These are phyloP conservation scores for Sporisorium scitamineum DNA, from an alignment of 1,284 basidiomycete species.

Conservation along the genomic window DNA sequence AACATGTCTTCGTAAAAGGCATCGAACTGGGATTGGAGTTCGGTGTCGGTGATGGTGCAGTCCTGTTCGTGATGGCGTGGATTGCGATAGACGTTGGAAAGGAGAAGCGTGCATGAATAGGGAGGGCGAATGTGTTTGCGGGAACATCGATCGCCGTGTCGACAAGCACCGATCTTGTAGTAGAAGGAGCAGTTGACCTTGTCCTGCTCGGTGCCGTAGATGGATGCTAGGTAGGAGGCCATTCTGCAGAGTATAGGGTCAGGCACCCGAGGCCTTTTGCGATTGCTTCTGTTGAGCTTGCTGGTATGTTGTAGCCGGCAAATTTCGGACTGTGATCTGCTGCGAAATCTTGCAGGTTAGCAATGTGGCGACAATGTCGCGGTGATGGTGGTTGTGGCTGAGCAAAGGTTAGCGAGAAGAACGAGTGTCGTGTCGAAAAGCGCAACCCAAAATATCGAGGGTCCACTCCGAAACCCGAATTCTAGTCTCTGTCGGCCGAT, in stretches of 20 bases:
- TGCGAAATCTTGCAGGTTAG: too few relatives aligned
- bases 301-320: background rate
- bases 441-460: conserved; percentile 14
- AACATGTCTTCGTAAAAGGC: conserved; percentile 89
- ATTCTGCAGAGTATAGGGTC: too few relatives aligned
- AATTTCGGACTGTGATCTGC: too few relatives aligned
- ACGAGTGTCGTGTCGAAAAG: conserved; percentile 29
- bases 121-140: conserved; percentile 97
- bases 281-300: conserved; percentile 7
- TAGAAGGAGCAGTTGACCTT: conserved; percentile 95
- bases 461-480: conserved; percentile 23
- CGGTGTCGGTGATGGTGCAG: conserved; percentile 79
- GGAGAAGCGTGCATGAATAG: conserved; percentile 95
- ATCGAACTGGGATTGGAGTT: conserved; percentile 95
- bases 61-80: conserved; percentile 87
- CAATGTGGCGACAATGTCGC: background rate
- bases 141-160: conserved; percentile 94
- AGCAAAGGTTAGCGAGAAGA: conserved; percentile 7
- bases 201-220: conserved; percentile 78
- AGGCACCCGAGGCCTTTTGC: too few relatives aligned
- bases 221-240: conserved; percentile 58
- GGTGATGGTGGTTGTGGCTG: conserved; percentile 11
- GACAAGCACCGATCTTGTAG: conserved; percentile 95
- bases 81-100: conserved; percentile 99
- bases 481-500: conserved; percentile 20